Percentiles rank a stretch among this genome's conserved stretches.
These are phyloP conservation scores for Mortierella alpina DNA, from an alignment of 192 early-diverging fungal species.

Conservation along the genomic window DNA sequence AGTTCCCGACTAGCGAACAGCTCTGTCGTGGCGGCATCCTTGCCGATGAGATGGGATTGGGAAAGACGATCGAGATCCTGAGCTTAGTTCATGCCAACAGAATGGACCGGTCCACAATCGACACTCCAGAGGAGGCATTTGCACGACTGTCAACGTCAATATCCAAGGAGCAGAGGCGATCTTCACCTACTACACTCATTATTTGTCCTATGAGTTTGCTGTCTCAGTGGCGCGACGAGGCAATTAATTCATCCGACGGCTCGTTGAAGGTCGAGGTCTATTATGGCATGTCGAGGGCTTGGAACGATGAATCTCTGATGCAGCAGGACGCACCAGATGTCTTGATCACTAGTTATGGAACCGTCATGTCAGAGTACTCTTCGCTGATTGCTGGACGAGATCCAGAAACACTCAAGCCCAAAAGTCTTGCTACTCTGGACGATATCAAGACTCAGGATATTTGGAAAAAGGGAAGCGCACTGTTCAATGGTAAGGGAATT, in stretches of 20 bases:
- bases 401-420: not conserved
- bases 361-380: slow-evolving; percentile 55
- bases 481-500: slow-evolving; percentile 38
- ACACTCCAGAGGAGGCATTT: slow-evolving; percentile 20
- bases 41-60: slow-evolving; percentile 70
- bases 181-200: slow-evolving; percentile 62
- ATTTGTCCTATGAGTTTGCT: slow-evolving; percentile 66
- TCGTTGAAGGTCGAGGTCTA: slow-evolving; percentile 59
- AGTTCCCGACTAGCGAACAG: slow-evolving; percentile 58
- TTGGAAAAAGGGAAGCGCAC: slow-evolving; percentile 31
- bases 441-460: slow-evolving; percentile 27
- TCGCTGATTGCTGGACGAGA: not conserved
- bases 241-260: slow-evolving; percentile 51
- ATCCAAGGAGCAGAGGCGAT: not conserved
- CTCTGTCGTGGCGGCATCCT: slow-evolving; percentile 65
- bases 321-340: slow-evolving; percentile 52
- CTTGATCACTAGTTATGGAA: slow-evolving; percentile 65
- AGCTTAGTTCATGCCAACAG: slow-evolving; percentile 63
- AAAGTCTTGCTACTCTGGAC: slow-evolving; percentile 7
- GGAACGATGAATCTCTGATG: slow-evolving; percentile 21
- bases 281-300: slow-evolving; percentile 53
- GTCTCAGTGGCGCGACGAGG: slow-evolving; percentile 66
- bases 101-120: slow-evolving; percentile 15
- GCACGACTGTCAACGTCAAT: slow-evolving; percentile 19
- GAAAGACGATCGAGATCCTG: slow-evolving; percentile 70